Conservation (phyloP, 2,329 filamentous ascomycete species). For the Dactylellina leptospora region DNA sequence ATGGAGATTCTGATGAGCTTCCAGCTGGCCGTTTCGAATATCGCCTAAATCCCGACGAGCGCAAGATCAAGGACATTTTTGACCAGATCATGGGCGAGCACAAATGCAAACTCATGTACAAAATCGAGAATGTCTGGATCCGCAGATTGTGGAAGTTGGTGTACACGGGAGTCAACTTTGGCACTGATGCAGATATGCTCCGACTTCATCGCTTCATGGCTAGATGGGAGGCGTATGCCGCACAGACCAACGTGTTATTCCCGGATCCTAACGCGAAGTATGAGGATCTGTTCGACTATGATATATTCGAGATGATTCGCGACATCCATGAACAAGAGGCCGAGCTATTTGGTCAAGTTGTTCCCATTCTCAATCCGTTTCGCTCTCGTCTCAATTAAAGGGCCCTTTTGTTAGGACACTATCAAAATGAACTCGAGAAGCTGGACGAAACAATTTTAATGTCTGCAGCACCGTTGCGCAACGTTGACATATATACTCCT, state of each 20-base stretch:
- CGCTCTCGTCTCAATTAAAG: no score
- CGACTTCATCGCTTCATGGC: conserved; percentile 35
- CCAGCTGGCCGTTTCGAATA: conserved; percentile 35
- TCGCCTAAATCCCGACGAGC: conserved; percentile 41
- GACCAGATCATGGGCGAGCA: conserved; percentile 17
- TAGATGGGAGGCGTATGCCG: conserved; percentile 20
- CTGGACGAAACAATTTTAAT: no score
- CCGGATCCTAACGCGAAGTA: conserved; percentile 12
- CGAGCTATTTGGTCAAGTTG: no score
- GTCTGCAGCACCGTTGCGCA: no score
- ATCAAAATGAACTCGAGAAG: no score
- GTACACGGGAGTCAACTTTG: conserved; percentile 4
- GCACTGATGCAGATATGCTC: neutral
- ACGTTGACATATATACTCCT: no score
- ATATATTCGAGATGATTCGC: neutral
- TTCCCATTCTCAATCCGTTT: no score
- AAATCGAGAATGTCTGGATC: conserved; percentile 45
- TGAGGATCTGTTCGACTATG: neutral
- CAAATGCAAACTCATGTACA: conserved; percentile 34
- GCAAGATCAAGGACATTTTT: conserved; percentile 31
- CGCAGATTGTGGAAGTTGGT: conserved; percentile 50
- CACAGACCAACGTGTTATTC: conserved; percentile 23
- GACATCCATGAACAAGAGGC: neutral
- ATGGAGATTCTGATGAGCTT: conserved; percentile 47
- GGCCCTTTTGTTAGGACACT: no score